phyloP scores from a whole-genome alignment of 2,329 filamentous ascomycete species.

The Aspergillus sp. region DNA sequence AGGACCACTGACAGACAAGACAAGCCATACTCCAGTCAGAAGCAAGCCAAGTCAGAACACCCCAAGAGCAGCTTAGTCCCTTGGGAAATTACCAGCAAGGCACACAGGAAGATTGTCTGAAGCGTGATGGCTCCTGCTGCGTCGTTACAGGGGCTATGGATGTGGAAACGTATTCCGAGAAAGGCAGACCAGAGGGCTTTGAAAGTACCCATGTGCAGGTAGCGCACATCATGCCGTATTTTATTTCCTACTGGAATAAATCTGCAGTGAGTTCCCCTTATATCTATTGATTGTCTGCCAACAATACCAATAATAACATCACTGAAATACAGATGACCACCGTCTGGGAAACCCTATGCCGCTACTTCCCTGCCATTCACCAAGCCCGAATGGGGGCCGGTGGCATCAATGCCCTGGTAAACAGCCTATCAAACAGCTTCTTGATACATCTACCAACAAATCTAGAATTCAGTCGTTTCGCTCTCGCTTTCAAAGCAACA shows the following conservation, averaged over 20 bases:
- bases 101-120: not conserved
- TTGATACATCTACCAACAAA: not conserved
- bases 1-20: not conserved
- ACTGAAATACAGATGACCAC: not conserved
- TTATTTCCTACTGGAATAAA: slow-evolving; percentile 1
- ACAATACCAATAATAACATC: not conserved
- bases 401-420: not conserved
- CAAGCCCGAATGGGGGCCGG: not conserved
- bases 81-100: too few species aligned
- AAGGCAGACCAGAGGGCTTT: not conserved
- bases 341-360: slow-evolving; percentile 2
- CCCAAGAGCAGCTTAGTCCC: too few species aligned
- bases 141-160: not conserved
- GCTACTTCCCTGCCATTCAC: slow-evolving; percentile 4
- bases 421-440: not conserved
- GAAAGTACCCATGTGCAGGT: not conserved
- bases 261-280: not conserved
- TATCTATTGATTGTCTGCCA: not conserved
- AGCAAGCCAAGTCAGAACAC: not conserved
- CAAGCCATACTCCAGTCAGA: slow-evolving; percentile 7
- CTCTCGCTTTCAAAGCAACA: not conserved
- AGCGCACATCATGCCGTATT: slow-evolving; percentile 8
- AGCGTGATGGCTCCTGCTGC: slow-evolving; percentile 6
- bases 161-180: not conserved
- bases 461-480: not conserved